Evolutionary conservation across 176 grass and related monocot genomes (phyloP).

Genomic region (Musa troglodytarum): DNA sequence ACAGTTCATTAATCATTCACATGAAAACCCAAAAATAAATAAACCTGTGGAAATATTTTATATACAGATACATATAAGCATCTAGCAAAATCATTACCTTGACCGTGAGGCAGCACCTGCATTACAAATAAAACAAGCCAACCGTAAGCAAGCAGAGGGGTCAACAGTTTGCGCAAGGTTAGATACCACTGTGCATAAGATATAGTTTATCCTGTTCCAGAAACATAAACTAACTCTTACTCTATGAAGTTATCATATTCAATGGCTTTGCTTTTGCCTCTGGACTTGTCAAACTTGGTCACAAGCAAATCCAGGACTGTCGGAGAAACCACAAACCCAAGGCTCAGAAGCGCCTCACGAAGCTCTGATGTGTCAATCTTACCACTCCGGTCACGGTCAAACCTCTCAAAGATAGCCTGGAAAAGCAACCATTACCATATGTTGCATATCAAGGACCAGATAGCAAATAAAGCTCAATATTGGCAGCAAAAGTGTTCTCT

Average conservation of each 20-base stretch:
- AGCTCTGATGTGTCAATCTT: constrained; percentile 76
- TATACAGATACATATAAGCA: not conserved
- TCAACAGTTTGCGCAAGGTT: too few relatives aligned
- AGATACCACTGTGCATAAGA: too few relatives aligned
- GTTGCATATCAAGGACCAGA: not conserved
- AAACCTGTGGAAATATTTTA: too few relatives aligned
- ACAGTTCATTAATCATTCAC: constrained; percentile 10
- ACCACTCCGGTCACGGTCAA: constrained; percentile 83
- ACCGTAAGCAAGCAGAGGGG: not conserved
- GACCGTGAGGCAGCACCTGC: constrained; percentile 94
- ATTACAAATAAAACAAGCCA: constrained; percentile 11
- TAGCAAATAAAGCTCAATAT: not conserved
- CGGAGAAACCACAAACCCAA: constrained; percentile 84
- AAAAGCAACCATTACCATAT: constrained; percentile 8
- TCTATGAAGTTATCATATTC: constrained; percentile 99
- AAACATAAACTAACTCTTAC: constrained; percentile 36
- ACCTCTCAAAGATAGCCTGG: constrained; percentile 83
- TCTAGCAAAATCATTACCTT: constrained; percentile 43
- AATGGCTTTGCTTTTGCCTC: constrained; percentile 39
- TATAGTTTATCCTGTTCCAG: too few relatives aligned
- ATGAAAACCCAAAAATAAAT: not conserved
- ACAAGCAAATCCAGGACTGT: constrained; percentile 75
- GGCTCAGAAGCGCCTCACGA: constrained; percentile 75
- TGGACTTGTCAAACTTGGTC: constrained; percentile 41
- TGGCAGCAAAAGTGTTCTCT: constrained; percentile 1